Conservation (phyloP, 257 asterid genomes). For the Solanum etuberosum region DNA sequence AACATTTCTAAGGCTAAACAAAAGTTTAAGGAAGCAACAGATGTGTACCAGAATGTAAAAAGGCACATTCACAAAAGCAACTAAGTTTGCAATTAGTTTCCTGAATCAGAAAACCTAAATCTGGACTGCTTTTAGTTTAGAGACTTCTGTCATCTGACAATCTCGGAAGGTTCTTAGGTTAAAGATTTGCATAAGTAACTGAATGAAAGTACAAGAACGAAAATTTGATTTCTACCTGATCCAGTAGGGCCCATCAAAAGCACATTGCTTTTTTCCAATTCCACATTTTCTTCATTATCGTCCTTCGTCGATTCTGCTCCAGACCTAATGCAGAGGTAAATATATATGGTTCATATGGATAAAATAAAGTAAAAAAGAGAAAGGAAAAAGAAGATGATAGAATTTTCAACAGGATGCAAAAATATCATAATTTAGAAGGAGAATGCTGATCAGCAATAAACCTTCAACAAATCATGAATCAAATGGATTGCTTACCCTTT, state of each 20-base stretch:
- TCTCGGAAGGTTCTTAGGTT: neutral
- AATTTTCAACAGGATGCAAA: neutral
- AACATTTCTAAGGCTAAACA: neutral
- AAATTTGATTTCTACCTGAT: constrained; percentile 43
- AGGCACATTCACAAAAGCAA: neutral
- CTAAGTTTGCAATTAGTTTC: neutral
- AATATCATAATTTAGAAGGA: neutral
- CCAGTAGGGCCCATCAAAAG: constrained; percentile 97
- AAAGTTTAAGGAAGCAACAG: neutral
- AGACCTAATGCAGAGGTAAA: constrained; percentile 39
- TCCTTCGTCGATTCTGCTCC: constrained; percentile 39
- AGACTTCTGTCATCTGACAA: neutral
- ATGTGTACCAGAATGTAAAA: neutral
- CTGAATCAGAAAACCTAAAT: neutral
- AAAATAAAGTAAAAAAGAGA: neutral
- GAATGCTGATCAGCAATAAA: neutral
- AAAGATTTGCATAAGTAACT: neutral
- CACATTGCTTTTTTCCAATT: constrained; percentile 90
- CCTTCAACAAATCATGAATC: neutral
- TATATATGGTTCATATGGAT: neutral
- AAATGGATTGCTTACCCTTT: constrained; percentile 51
- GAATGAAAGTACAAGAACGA: neutral
- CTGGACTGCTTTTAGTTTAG: neutral
- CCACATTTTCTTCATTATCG: constrained; percentile 63
- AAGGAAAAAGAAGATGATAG: neutral